phyloP scores from a whole-genome alignment of 2,329 filamentous ascomycete genomes.

The Aspergillus latus region DNA sequence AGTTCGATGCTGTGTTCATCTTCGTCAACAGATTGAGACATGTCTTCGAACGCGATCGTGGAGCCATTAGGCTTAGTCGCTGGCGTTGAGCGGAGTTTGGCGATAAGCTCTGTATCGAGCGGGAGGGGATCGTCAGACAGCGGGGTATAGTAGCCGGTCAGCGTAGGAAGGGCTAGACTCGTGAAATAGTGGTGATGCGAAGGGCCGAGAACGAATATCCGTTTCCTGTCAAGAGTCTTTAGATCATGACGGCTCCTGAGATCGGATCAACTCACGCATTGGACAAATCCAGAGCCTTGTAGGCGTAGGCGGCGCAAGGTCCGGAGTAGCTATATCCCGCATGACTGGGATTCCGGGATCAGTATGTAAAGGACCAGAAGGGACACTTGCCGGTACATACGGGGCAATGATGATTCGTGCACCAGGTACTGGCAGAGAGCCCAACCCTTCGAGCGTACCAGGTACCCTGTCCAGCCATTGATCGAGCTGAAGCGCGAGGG shows the following conservation, averaged over 20 bases:
- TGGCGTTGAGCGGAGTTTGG: slow-evolving; percentile 34
- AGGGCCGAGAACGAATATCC: slow-evolving; percentile 87
- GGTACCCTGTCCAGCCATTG: slow-evolving; percentile 73
- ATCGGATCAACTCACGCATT: slow-evolving; percentile 56
- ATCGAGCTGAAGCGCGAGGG: slow-evolving; percentile 69
- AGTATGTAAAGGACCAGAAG: slow-evolving; percentile 12
- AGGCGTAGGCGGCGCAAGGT: slow-evolving; percentile 89
- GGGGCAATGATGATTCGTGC: slow-evolving; percentile 89
- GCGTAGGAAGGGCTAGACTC: slow-evolving; percentile 73
- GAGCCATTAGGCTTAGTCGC: slow-evolving; percentile 31
- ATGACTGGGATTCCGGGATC: slow-evolving; percentile 59
- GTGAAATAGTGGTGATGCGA: slow-evolving; percentile 83
- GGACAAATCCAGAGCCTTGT: slow-evolving; percentile 80
- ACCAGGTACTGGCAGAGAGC: slow-evolving; percentile 66
- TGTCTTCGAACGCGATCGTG: slow-evolving; percentile 47
- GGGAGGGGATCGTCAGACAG: slow-evolving; percentile 45
- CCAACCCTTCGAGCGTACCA: slow-evolving; percentile 60
- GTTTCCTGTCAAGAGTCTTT: slow-evolving; percentile 57
- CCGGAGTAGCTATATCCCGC: slow-evolving; percentile 94
- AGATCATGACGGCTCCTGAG: not conserved
- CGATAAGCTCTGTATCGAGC: slow-evolving; percentile 46
- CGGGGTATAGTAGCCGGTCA: slow-evolving; percentile 53
- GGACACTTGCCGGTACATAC: slow-evolving; percentile 54
- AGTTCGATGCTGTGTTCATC: slow-evolving; percentile 94
- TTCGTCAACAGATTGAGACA: slow-evolving; percentile 67